Base-by-base conservation (phyloP, 192 early-diverging fungal species). In the Rhizoclosmatium globosum region DNA sequence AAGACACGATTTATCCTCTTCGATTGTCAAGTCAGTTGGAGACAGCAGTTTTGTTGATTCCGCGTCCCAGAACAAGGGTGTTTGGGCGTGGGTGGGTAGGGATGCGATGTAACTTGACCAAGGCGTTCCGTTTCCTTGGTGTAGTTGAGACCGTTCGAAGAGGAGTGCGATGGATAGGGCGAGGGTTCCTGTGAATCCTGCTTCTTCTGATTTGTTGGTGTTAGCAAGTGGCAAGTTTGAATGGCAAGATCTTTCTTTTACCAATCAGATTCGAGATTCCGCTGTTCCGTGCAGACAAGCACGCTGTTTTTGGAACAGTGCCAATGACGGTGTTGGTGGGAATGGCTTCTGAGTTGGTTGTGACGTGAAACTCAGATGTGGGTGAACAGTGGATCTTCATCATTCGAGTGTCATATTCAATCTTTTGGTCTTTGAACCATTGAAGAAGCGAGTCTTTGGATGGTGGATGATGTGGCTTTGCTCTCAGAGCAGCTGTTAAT, bases 31-130 rank as follows among this genome's bases (percentile, higher is more conserved):
- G 80, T 95, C 93, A 2, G 93, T 95, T 48, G 92, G 93, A 67
- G 83, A 80, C 57, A 96, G 87, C 76, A 84, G 80, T 43, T 81
- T 56, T 21, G 86, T 80, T n/a, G 91, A 85, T 23, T 89, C 85
- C 4, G 87, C 85, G 1, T 84, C 64, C 93, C 94, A 94, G 68
- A 94, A 87, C 23, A 93, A 82, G 17, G 96, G 93, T 47, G 94
- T 83, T 56, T 89, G 88, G 21, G 90, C 92, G 15, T 82, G 78
- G 57, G 70, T 68, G 9, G 94, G 92, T 59, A 97, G 84, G 42
- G 91, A 88, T 31, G 91, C 84, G 48, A 97, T 78, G 77, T 97
- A 97, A 9, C 87, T 90, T 67, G 83, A 87, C 93, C 94, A 97
- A 1, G 92, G 90, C 21, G 92, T 92, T 7, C 11, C 7, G 6